Evolutionary conservation across 257 asterid species (phyloP), one percentile per base, ranked within the genome.

Genomic region (Forsythia viridissima): DNA sequence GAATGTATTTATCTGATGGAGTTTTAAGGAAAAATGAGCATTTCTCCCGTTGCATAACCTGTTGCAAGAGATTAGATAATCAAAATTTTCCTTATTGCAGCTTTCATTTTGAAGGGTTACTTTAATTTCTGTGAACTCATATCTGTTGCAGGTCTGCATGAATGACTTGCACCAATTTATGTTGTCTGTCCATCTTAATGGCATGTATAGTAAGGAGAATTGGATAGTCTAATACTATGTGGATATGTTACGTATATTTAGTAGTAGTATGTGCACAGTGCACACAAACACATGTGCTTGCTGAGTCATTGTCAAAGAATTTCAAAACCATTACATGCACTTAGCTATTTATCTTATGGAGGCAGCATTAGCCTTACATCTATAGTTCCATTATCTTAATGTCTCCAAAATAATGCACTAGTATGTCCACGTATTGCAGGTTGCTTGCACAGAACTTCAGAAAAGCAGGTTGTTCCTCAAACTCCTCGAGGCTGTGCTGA

Each of bases 401-500:
- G 46, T 30, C 24, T 67, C 68, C 13, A 18, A 76, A 42, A 10
- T 77, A 36, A 70, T 74, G 75, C 71, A 21, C 44, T 61, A 57
- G 76, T 71, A 41, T 70, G 73, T 34, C 44, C 46, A 55, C 48
- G 13, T 73, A 52, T 48, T 77, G 75, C 84, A 91, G 97, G 91
- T 87, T 66, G 97, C 95, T 30, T 90, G 91, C 80, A 79, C 80
- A 21, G 93, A 90, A 82, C 75, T 90, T 79, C 83, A 87, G 48
- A 92, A 89, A 74, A 89, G 89, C 83, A 84, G 93, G 72, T 39
- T 92, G 79, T 92, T 92, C 71, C 88, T 90, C 82, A 92, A 92
- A 81, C 93, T 92, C 63, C 95, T 92, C 1, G 97, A 92, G 76
- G 97, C 97, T 42, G 97, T 92, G 69, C 90, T 92, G 2, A 87